Percentiles rank a stretch among this genome's conserved stretches.
Conservation (phyloP, 2,329 filamentous ascomycete species). For the Simplicillium sp. region DNA sequence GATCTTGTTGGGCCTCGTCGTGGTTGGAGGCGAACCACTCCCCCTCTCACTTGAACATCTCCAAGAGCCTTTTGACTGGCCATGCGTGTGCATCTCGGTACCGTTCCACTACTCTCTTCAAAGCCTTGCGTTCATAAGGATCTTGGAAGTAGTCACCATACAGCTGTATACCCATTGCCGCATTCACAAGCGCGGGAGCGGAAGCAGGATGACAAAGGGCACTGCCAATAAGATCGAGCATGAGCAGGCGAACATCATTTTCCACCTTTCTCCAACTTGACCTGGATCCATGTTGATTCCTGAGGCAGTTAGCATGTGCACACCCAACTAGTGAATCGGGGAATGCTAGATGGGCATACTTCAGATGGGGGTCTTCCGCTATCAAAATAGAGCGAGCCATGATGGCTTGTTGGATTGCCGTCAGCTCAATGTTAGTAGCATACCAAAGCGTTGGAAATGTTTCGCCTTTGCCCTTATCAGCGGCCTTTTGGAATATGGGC, state of each 20-base stretch:
- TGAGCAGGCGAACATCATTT: constrained; percentile 25
- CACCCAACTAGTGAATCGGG: too few relatives aligned
- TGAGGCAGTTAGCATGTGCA: constrained; percentile 6
- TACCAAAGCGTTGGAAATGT: constrained; percentile 31
- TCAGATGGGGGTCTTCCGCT: constrained; percentile 26
- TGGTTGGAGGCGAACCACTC: too few relatives aligned
- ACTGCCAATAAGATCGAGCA: constrained; percentile 29
- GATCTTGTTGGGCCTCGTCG: too few relatives aligned
- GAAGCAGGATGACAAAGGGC: constrained; percentile 26
- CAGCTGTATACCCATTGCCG: constrained; percentile 28
- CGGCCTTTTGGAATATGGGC: constrained; percentile 22
- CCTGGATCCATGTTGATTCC: constrained; percentile 14
- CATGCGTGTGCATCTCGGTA: constrained; percentile 32
- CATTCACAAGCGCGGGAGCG: constrained; percentile 27
- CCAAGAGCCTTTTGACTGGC: constrained; percentile 25
- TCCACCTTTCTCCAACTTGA: constrained; percentile 24
- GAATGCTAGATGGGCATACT: constrained; percentile 15
- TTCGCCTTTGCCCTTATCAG: constrained; percentile 25
- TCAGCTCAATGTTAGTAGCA: constrained; percentile 26
- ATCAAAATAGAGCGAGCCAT: constrained; percentile 29
- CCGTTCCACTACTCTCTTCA: constrained; percentile 30
- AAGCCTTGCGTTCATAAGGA: constrained; percentile 23
- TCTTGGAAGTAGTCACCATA: constrained; percentile 32
- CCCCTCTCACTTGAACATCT: constrained; percentile 19
- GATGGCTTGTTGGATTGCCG: constrained; percentile 28